Percentiles rank a stretch among this genome's conserved stretches.
Conservation (phyloP, 768 basidiomycete species). For the Piloderma croceum region DNA sequence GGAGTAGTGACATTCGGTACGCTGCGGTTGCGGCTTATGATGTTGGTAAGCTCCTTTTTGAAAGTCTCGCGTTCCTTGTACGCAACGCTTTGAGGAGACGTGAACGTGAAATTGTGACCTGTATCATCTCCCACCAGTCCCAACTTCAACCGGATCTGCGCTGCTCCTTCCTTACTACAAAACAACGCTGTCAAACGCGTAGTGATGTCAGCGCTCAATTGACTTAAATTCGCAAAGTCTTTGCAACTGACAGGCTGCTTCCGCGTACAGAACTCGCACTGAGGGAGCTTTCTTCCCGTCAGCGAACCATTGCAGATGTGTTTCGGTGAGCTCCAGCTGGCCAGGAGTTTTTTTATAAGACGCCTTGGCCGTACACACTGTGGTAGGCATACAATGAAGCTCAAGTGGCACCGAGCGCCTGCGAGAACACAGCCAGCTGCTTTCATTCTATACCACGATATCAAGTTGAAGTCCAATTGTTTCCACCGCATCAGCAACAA, state of each 20-base stretch:
- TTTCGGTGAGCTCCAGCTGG: constrained; percentile 66
- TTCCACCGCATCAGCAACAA: too few relatives aligned
- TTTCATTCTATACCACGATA: too few relatives aligned
- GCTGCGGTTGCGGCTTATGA: constrained; percentile 70
- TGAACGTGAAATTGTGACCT: constrained; percentile 82
- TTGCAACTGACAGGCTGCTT: constrained; percentile 58
- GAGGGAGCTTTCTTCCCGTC: constrained; percentile 61
- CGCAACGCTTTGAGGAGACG: constrained; percentile 57
- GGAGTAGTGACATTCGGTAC: constrained; percentile 21
- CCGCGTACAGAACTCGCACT: constrained; percentile 55
- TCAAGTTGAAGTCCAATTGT: too few relatives aligned
- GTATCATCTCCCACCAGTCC: constrained; percentile 61
- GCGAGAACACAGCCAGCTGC: too few relatives aligned
- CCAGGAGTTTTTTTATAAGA: constrained; percentile 82
- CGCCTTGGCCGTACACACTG: constrained; percentile 67
- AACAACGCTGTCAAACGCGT: constrained; percentile 54
- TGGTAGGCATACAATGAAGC: constrained; percentile 58
- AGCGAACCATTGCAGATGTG: constrained; percentile 75
- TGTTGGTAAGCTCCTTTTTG: constrained; percentile 71
- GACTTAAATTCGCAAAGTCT: constrained; percentile 9
- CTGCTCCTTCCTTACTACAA: constrained; percentile 78
- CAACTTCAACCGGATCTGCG: constrained; percentile 75
- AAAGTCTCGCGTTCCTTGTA: constrained; percentile 73
- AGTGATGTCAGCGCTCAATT: background rate
- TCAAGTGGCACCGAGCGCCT: too few relatives aligned